These are phyloP conservation scores for Suhomyces guaymorum DNA, from an alignment of 1,139 yeast species.

Conservation along the genomic window DNA sequence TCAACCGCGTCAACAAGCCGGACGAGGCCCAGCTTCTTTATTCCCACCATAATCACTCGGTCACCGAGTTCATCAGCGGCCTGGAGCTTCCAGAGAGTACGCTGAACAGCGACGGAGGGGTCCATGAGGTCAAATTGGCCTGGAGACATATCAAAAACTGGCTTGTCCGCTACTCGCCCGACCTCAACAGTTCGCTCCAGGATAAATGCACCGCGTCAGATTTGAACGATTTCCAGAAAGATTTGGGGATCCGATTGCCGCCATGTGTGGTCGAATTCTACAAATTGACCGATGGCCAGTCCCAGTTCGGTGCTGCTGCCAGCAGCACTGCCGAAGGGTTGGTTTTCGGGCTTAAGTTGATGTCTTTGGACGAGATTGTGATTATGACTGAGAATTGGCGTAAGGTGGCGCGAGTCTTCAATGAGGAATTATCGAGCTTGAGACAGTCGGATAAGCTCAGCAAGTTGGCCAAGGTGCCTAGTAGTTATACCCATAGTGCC, in stretches of 20 bases:
- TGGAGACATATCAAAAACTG: constrained; percentile 72
- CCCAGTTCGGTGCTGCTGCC: constrained; percentile 41
- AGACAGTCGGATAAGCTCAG: constrained; percentile 22
- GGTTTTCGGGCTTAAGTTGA: constrained; percentile 61
- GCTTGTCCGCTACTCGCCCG: constrained; percentile 56
- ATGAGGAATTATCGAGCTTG: constrained; percentile 29
- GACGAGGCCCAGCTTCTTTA: constrained; percentile 38
- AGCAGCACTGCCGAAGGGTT: constrained; percentile 58
- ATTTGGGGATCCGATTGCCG: constrained; percentile 58
- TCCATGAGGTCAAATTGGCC: constrained; percentile 62
- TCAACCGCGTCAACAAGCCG: constrained; percentile 47
- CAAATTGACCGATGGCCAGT: constrained; percentile 70
- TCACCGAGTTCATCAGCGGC: constrained; percentile 20
- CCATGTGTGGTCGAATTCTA: constrained; percentile 59
- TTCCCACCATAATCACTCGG: constrained; percentile 33
- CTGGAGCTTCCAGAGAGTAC: no score
- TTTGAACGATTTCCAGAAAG: constrained; percentile 63
- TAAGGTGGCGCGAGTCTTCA: constrained; percentile 53
- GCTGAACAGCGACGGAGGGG: constrained; percentile 43
- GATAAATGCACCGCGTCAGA: constrained; percentile 67
- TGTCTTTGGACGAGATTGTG: constrained; percentile 65
- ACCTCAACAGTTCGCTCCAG: constrained; percentile 56
- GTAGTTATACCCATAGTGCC: constrained; percentile 24
- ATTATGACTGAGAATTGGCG: constrained; percentile 70
- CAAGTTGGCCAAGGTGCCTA: constrained; percentile 29